These are phyloP conservation scores for Pythium brachiatum DNA, from an alignment of 352 stramenopile species.

Conservation along the genomic window DNA sequence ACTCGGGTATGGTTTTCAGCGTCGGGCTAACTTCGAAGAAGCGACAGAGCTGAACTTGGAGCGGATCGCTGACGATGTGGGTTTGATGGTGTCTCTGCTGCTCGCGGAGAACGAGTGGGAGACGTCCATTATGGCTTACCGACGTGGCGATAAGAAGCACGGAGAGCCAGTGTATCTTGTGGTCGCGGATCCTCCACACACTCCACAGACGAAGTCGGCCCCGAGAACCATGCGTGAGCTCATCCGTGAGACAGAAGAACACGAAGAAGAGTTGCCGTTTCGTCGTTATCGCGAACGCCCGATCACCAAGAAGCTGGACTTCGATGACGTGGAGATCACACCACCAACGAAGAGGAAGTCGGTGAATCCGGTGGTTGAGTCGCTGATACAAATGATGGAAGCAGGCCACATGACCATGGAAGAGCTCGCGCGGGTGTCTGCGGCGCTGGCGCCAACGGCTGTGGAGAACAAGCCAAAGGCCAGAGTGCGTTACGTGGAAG, in stretches of 20 bases:
- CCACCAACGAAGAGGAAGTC: neutral
- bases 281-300: neutral
- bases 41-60: neutral
- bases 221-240: neutral
- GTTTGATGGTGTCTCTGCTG: slow-evolving; percentile 6
- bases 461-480: neutral
- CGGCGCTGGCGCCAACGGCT: neutral
- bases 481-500: neutral
- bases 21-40: neutral
- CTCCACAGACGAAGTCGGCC: slow-evolving; percentile 6
- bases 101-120: slow-evolving; percentile 9
- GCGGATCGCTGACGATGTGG: neutral
- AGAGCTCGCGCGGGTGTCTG: neutral
- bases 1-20: neutral
- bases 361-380: neutral
- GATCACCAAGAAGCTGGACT: neutral
- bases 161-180: slow-evolving; percentile 8
- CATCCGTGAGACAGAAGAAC: too few relatives aligned
- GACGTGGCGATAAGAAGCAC: neutral
- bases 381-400: neutral
- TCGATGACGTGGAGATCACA: neutral
- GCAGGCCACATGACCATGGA: neutral
- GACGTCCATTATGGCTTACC: slow-evolving; percentile 1
- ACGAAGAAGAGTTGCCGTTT: neutral
- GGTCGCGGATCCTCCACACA: neutral